These are phyloP conservation scores for Brasilioporus rufonigricans DNA, from an alignment of 768 basidiomycete genomes.

Conservation along the genomic window DNA sequence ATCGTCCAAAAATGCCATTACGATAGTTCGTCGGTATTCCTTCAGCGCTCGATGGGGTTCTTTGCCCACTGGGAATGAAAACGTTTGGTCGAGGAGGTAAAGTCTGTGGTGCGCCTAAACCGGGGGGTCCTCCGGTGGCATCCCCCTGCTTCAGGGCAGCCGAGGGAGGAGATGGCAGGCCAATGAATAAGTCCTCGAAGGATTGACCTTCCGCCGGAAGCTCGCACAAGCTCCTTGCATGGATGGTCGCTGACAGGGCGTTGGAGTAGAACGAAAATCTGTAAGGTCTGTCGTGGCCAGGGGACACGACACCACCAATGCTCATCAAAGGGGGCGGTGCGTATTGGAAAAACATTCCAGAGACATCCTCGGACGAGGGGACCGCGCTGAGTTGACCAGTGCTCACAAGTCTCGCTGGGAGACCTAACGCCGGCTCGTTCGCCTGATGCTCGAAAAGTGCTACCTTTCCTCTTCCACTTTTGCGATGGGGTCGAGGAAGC, in stretches of 20 bases:
- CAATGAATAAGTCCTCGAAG: conserved; percentile 86
- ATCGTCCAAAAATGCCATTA: conserved; percentile 18
- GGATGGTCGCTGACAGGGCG: conserved; percentile 86
- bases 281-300: conserved; percentile 85
- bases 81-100: background rate
- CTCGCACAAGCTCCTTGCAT: conserved; percentile 89
- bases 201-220: conserved; percentile 91
- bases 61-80: conserved; percentile 8
- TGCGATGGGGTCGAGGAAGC: conserved; percentile 57
- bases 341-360: conserved; percentile 17
- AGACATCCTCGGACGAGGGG: conserved; percentile 42
- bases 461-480: conserved; percentile 74
- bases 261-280: conserved; percentile 99
- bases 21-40: conserved; percentile 1
- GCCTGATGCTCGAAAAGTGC: conserved; percentile 78
- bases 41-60: conserved; percentile 8
- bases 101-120: conserved; percentile 9
- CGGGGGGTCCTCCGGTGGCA: background rate
- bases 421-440: conserved; percentile 47
- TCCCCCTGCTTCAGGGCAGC: conserved; percentile 6
- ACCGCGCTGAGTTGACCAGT: conserved; percentile 36
- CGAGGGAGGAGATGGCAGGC: conserved; percentile 32
- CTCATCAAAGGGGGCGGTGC: conserved; percentile 5
- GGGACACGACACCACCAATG: conserved; percentile 39
- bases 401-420: conserved; percentile 38